Evolutionary conservation across 2,329 filamentous ascomycete species (phyloP).

Genomic region (Pseudogymnoascus sp.): DNA sequence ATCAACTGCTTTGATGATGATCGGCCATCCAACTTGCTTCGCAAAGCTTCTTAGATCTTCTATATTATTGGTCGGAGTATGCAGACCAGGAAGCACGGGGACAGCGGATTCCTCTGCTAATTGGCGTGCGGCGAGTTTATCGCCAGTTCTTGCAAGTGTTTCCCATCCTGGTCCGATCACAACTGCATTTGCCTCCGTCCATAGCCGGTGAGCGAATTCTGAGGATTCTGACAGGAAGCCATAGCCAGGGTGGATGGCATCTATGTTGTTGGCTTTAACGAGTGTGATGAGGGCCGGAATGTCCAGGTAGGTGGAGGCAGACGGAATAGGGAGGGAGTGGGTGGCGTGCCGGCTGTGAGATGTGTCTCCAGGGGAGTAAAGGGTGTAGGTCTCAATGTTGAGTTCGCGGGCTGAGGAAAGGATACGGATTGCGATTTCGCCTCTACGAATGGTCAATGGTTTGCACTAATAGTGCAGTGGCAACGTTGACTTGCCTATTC

Average conservation of each 20-base stretch:
- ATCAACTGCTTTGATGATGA: constrained; percentile 52
- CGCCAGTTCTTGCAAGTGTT: constrained; percentile 20
- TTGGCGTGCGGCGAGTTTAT: constrained; percentile 50
- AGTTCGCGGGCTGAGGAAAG: constrained; percentile 51
- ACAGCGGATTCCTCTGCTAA: constrained; percentile 57
- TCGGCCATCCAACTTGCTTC: constrained; percentile 31
- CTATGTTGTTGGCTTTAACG: constrained; percentile 40
- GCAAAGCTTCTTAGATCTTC: constrained; percentile 46
- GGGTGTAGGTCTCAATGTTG: constrained; percentile 43
- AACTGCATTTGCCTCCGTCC: constrained; percentile 54
- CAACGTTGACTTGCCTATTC: constrained; percentile 35
- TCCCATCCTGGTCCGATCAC: constrained; percentile 57
- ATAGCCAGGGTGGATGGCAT: constrained; percentile 65
- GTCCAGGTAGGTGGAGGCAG: constrained; percentile 43
- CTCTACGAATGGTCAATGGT: constrained; percentile 31
- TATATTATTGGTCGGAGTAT: constrained; percentile 54
- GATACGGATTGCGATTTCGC: constrained; percentile 55
- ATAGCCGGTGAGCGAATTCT: constrained; percentile 56
- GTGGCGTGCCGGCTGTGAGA: constrained; percentile 44
- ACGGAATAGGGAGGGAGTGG: constrained; percentile 38
- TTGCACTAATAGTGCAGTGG: not conserved
- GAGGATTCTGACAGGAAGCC: constrained; percentile 63
- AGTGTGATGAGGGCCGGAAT: constrained; percentile 39
- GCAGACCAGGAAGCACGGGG: constrained; percentile 62
- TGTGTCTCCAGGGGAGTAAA: constrained; percentile 46